Evolutionary conservation across 768 basidiomycete genomes (phyloP).

Genomic region (Lentinus tigrinus): DNA sequence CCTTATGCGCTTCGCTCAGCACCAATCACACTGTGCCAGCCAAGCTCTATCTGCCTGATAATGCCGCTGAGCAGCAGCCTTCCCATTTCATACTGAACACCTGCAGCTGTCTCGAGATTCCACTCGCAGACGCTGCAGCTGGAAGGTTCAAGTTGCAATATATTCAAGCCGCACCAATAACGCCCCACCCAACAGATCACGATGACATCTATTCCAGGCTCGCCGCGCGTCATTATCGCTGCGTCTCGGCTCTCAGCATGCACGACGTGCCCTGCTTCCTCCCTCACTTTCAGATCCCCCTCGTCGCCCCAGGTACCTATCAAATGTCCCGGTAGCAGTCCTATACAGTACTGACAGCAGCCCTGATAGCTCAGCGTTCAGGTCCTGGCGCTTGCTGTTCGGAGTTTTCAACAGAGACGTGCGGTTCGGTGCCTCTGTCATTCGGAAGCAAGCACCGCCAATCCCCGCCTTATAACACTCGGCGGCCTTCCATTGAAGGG

Average conservation of each 20-base stretch:
- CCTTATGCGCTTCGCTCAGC: not conserved
- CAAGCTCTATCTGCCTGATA: too few species aligned
- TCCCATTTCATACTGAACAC: not conserved
- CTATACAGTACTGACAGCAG: constrained; percentile 12
- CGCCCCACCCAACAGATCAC: too few species aligned
- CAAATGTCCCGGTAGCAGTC: constrained; percentile 3
- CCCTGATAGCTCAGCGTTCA: constrained; percentile 6
- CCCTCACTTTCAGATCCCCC: not conserved
- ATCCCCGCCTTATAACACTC: constrained; percentile 16
- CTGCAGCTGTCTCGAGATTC: not conserved
- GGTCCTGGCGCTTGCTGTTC: constrained; percentile 1
- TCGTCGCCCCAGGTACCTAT: constrained; percentile 11
- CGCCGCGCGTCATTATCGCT: not conserved
- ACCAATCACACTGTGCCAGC: not conserved
- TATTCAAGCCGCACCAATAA: not conserved
- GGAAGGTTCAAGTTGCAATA: not conserved
- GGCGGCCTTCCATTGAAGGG: not conserved
- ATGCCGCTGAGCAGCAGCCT: not conserved
- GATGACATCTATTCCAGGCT: constrained; percentile 16
- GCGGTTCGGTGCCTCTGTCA: not conserved
- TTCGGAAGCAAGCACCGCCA: constrained; percentile 2
- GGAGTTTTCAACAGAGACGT: not conserved
- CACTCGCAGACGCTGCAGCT: not conserved
- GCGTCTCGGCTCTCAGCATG: constrained; percentile 6
- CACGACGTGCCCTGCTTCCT: constrained; percentile 1